phyloP scores from a whole-genome alignment of 345 rosid genomes.

The Murraya koenigii region DNA sequence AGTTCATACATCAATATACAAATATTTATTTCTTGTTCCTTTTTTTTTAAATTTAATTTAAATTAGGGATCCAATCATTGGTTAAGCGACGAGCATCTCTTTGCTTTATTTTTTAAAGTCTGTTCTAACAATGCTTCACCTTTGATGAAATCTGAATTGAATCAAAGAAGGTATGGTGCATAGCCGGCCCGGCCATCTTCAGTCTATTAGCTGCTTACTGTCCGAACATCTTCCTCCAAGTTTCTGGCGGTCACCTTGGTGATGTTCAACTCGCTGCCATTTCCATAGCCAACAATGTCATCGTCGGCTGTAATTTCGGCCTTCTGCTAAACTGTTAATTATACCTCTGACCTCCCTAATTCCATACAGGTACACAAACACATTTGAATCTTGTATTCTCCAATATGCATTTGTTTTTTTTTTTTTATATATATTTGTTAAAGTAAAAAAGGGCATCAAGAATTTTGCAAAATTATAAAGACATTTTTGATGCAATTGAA shows the following conservation, averaged over 20 bases:
- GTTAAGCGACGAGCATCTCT: no score
- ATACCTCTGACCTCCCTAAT: not conserved
- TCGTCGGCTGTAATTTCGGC: constrained; percentile 66
- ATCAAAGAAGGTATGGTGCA: constrained; percentile 51
- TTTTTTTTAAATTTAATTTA: no score
- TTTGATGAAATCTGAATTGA: constrained; percentile 34
- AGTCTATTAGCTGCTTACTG: constrained; percentile 41
- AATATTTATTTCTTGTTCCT: no score
- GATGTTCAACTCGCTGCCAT: constrained; percentile 60
- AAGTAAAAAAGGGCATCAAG: no score
- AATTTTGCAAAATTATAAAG: no score
- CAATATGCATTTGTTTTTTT: not conserved
- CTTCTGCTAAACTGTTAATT: constrained; percentile 38
- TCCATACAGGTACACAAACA: no score
- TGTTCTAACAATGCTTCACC: no score
- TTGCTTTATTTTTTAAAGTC: no score
- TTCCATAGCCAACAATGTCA: constrained; percentile 59
- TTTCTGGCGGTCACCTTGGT: constrained; percentile 62
- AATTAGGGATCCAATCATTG: no score
- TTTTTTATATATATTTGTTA: no score
- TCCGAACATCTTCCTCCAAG: constrained; percentile 55
- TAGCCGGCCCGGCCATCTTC: constrained; percentile 64
- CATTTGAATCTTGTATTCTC: not conserved
- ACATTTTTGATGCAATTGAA: no score
- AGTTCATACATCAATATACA: no score